phyloP scores from a whole-genome alignment of 805 yeast species.

The Yamadazyma nakazawae region DNA sequence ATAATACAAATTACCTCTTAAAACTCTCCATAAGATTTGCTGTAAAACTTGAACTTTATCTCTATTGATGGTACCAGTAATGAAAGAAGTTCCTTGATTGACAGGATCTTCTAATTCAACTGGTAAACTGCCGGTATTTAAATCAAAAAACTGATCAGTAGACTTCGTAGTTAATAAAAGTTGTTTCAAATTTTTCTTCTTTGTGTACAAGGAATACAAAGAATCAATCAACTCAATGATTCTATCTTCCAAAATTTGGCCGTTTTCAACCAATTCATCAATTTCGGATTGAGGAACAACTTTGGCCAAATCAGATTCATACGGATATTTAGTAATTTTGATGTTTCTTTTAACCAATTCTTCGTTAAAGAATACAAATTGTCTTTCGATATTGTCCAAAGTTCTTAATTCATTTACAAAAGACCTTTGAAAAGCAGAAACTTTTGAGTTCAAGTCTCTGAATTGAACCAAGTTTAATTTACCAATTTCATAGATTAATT shows the following conservation, averaged over 20 bases:
- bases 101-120: constrained; percentile 34
- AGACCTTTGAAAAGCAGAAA: constrained; percentile 82
- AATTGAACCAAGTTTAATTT: constrained; percentile 84
- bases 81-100: constrained; percentile 38
- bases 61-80: constrained; percentile 81
- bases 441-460: constrained; percentile 74
- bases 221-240: constrained; percentile 69
- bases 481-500: constrained; percentile 82
- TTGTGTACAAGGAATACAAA: constrained; percentile 56
- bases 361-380: constrained; percentile 44
- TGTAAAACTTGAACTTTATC: constrained; percentile 68
- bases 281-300: constrained; percentile 53
- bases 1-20: constrained; percentile 87
- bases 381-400: constrained; percentile 86
- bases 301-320: constrained; percentile 19
- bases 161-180: constrained; percentile 50
- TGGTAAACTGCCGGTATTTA: constrained; percentile 25
- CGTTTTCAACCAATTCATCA: constrained; percentile 65
- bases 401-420: constrained; percentile 85
- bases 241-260: constrained; percentile 69
- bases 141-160: constrained; percentile 33
- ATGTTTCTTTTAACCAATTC: constrained; percentile 52
- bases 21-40: constrained; percentile 84
- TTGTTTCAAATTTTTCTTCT: constrained; percentile 67
- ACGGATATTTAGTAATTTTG: constrained; percentile 26